Conservation (phyloP, 495 filamentous ascomycete species). For the Aspergillus indologenus region DNA sequence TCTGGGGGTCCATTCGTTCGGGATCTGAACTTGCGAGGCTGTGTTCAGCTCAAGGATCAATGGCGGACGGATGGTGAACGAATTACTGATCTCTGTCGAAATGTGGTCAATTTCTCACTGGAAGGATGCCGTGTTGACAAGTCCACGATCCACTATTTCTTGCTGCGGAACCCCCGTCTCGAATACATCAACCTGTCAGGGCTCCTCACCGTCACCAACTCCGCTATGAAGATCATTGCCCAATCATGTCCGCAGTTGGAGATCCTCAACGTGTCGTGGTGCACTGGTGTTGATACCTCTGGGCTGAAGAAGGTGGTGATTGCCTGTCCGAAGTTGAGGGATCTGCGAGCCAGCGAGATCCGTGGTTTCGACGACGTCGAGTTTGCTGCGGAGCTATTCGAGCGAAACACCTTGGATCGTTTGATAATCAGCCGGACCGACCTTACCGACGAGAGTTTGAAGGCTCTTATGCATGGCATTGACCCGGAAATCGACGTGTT, state of each 20-base stretch:
- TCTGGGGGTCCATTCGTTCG: conserved; percentile 84
- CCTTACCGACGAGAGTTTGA: conserved; percentile 68
- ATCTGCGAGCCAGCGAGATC: conserved; percentile 81
- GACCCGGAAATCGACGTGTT: conserved; percentile 75
- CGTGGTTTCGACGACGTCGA: conserved; percentile 69
- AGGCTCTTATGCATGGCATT: conserved; percentile 67
- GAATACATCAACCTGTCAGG: conserved; percentile 83
- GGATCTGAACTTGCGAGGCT: conserved; percentile 82
- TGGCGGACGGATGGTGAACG: conserved; percentile 66
- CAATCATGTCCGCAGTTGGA: conserved; percentile 78
- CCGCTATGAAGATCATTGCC: conserved; percentile 82
- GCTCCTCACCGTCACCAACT: conserved; percentile 74
- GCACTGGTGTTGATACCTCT: conserved; percentile 74
- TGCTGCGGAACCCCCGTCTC: conserved; percentile 72
- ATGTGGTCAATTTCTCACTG: conserved; percentile 81
- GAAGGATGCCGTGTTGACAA: conserved; percentile 88
- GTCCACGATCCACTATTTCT: conserved; percentile 71
- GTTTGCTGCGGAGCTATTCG: conserved; percentile 68
- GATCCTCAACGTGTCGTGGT: conserved; percentile 88
- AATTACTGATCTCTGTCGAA: conserved; percentile 75
- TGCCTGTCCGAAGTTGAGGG: conserved; percentile 67
- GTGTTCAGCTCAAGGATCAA: conserved; percentile 71
- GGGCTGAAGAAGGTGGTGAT: conserved; percentile 73
- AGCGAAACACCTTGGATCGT: conserved; percentile 75
- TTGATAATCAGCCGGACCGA: conserved; percentile 77